These are phyloP conservation scores for Stropharia rugosoannulata DNA, from an alignment of 768 basidiomycete genomes.

Conservation along the genomic window DNA sequence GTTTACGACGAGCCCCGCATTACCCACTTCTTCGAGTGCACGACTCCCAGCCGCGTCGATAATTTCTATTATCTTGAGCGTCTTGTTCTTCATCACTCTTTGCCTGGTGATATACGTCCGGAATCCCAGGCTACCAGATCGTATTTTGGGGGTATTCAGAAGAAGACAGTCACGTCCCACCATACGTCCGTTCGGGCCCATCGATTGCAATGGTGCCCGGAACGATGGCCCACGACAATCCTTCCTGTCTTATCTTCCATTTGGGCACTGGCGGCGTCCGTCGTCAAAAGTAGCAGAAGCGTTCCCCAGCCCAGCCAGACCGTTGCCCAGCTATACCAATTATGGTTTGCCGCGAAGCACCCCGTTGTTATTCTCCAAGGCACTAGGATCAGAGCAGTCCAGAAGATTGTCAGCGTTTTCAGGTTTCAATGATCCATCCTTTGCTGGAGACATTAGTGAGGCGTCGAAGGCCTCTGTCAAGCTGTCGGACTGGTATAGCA, in stretches of 20 bases:
- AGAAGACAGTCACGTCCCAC: background rate
- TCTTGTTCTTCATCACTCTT: constrained; percentile 6
- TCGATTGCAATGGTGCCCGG: background rate
- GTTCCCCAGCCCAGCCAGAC: background rate
- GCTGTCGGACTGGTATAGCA: background rate
- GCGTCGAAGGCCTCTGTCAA: no score
- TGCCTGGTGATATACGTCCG: constrained; percentile 4
- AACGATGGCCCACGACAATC: background rate
- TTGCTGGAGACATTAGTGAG: no score
- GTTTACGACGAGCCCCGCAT: background rate
- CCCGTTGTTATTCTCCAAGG: no score
- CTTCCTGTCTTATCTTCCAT: background rate
- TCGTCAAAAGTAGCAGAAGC: background rate
- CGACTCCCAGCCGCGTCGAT: constrained; percentile 3
- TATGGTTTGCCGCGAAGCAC: background rate
- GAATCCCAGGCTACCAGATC: background rate
- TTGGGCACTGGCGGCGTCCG: background rate
- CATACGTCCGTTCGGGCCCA: constrained; percentile 3
- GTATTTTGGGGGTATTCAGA: background rate
- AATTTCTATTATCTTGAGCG: constrained; percentile 3
- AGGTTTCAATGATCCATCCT: no score
- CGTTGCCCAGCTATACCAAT: background rate
- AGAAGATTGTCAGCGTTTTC: no score
- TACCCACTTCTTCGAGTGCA: background rate
- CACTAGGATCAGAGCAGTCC: no score